A percentile compares a stretch with the other conserved stretches of the same genome.
Evolutionary conservation across 2,329 filamentous ascomycete genomes (phyloP).

Genomic region (Corynespora cassiicola): DNA sequence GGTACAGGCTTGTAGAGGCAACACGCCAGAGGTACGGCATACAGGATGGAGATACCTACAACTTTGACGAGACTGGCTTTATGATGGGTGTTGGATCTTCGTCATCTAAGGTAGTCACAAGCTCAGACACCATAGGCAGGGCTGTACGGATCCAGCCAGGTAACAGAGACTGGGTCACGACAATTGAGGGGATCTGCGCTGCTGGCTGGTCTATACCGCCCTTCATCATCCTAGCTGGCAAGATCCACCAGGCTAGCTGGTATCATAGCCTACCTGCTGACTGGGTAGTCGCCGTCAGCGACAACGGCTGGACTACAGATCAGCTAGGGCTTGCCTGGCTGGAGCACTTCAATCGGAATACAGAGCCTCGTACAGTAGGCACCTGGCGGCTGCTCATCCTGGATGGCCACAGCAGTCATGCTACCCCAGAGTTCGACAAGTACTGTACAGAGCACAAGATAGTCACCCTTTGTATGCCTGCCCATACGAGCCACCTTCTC

Average conservation of each 20-base stretch:
- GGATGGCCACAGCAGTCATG: conserved; percentile 44
- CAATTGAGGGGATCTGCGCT: conserved; percentile 14
- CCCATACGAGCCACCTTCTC: conserved; percentile 45
- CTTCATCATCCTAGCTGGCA: conserved; percentile 11
- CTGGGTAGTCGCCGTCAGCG: conserved; percentile 32
- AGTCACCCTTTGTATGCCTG: conserved; percentile 42
- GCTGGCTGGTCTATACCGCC: conserved; percentile 7
- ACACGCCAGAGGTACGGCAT: conserved; percentile 11
- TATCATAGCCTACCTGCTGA: conserved; percentile 25
- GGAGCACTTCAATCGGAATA: conserved; percentile 43
- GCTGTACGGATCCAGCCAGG: conserved; percentile 12
- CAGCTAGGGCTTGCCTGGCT: conserved; percentile 40
- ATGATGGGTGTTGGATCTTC: conserved; percentile 16
- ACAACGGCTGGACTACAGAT: conserved; percentile 45
- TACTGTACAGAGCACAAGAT: conserved; percentile 46
- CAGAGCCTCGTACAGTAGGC: conserved; percentile 24
- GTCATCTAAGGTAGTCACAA: conserved; percentile 14
- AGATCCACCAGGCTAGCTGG: conserved; percentile 7
- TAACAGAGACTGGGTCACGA: conserved; percentile 13
- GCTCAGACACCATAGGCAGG: conserved; percentile 9
- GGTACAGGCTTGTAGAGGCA: conserved; percentile 13
- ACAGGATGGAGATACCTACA: conserved; percentile 13
- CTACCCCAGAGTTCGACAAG: conserved; percentile 41
- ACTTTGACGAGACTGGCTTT: conserved; percentile 24
- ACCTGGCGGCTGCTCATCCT: conserved; percentile 46